Evolutionary conservation across 1,284 basidiomycete genomes (phyloP).

Genomic region (Coniophora puteana): DNA sequence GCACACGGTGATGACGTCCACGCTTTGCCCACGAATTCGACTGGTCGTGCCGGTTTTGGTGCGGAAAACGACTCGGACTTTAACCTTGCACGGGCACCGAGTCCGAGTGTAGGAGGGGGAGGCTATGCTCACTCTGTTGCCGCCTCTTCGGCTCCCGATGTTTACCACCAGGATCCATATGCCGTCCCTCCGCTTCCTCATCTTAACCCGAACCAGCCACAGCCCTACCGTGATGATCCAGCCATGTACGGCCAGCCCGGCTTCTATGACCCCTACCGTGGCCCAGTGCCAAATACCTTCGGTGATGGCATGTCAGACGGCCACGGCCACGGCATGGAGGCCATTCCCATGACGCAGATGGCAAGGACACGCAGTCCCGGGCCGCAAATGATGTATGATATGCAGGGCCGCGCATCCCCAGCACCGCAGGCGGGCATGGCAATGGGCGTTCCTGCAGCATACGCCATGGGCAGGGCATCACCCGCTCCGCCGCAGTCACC

Average conservation of each 20-base stretch:
- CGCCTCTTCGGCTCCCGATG: slow-evolving; percentile 48
- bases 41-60: slow-evolving; percentile 61
- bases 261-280: slow-evolving; percentile 77
- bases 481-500: slow-evolving; percentile 48
- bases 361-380: slow-evolving; percentile 42
- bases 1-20: slow-evolving; percentile 54
- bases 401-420: slow-evolving; percentile 29
- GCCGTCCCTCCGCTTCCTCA: slow-evolving; percentile 82
- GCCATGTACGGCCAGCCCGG: slow-evolving; percentile 29
- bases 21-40: slow-evolving; percentile 60
- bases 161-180: slow-evolving; percentile 61
- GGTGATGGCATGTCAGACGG: slow-evolving; percentile 36
- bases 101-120: slow-evolving; percentile 29
- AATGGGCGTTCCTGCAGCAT: slow-evolving; percentile 27
- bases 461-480: slow-evolving; percentile 34
- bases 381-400: slow-evolving; percentile 33
- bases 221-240: slow-evolving; percentile 72
- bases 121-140: slow-evolving; percentile 40
- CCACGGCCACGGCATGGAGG: slow-evolving; percentile 40
- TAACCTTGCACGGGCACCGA: slow-evolving; percentile 50
- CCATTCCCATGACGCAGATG: slow-evolving; percentile 78
- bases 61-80: slow-evolving; percentile 53
- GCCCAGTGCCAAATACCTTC: slow-evolving; percentile 65
- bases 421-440: slow-evolving; percentile 34
- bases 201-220: slow-evolving; percentile 66